Evolutionary conservation across 163 green algal genomes (phyloP), one percentile per base, ranked within the genome.

Genomic region (Botryococcus braunii): DNA sequence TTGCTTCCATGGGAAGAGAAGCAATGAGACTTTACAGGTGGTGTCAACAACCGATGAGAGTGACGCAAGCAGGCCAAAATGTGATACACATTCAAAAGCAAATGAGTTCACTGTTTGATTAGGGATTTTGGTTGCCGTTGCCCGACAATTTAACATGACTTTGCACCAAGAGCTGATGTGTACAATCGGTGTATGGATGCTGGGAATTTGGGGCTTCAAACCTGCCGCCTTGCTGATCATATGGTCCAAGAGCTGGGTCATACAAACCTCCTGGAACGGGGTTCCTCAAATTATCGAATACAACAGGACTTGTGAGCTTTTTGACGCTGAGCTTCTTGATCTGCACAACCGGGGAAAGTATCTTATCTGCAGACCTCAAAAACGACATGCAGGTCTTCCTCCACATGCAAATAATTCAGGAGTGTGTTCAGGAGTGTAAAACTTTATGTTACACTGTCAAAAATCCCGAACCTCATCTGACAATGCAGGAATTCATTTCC

Each of bases 201-300:
- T 21, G 27, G 31, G 9, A 13, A 46, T 7, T 48, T 43, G 13
- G 32, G 27, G 25, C 37, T 39, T 38, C 13, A n/a, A 5, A 23
- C 25, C 11, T 17, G 79, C 58, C 69, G 41, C 85, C 76, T 0
- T 68, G 62, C 1, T 46, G 48, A 23, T 86, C 82, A 62, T 83
- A 58, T 27, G 93, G 91, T 0, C 94, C 94, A 65, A 99, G 70
- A 0, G 86, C 83, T 2, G 83, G 71, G 75, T 99, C 94, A 69
- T 97, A 97, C 7, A 98, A 85, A 4, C 94, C 94, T 5, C 87
- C 84, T n/a, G 70, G 58, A 0, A 96, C 69, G 1, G 91, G 68
- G 60, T 92, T 86, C 39, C 82, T 87, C 31, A 92, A 69, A 61
- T 85, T 90, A 69, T 97, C 89, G 43, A 92, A 95, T 3, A 91